phyloP scores from a whole-genome alignment of 108 stramenopile genomes.

The Nitzschia putrida region DNA sequence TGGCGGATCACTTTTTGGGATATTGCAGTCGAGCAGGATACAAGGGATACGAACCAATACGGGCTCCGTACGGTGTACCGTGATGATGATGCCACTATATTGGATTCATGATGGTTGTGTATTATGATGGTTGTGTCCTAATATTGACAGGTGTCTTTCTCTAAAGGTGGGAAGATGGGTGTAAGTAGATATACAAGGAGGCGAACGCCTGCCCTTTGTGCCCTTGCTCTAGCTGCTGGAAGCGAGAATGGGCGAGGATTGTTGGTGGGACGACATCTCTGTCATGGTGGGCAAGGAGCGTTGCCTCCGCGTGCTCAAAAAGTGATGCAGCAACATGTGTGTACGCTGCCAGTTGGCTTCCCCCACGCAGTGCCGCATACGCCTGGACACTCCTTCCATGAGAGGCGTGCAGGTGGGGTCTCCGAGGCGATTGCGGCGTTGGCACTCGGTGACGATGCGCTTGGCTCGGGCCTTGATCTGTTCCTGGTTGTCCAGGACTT shows the following conservation, averaged over 20 bases:
- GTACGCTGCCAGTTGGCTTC: constrained; percentile 53
- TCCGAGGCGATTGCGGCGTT: constrained; percentile 44
- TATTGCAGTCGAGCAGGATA: constrained; percentile 53
- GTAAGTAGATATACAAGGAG: no score
- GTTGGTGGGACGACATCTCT: no score
- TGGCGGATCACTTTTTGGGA: constrained; percentile 62
- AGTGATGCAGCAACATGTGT: constrained; percentile 25
- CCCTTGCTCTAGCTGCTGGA: no score
- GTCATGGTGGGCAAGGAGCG: background rate
- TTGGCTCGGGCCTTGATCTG: constrained; percentile 3
- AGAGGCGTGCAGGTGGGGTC: constrained; percentile 48
- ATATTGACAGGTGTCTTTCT: no score
- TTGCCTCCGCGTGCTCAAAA: constrained; percentile 3
- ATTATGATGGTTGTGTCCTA: no score
- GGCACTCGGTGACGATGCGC: constrained; percentile 42
- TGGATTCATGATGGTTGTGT: no score
- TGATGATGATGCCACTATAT: no score
- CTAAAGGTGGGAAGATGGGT: no score
- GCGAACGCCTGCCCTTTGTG: no score
- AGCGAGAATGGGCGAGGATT: no score
- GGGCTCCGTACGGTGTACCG: constrained; percentile 24
- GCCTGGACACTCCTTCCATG: constrained; percentile 43
- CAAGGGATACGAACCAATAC: constrained; percentile 58
- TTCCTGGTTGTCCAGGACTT: constrained; percentile 17
- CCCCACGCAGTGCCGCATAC: constrained; percentile 46